These are phyloP conservation scores for Brassica juncea DNA, from an alignment of 345 rosid genomes.

Conservation along the genomic window DNA sequence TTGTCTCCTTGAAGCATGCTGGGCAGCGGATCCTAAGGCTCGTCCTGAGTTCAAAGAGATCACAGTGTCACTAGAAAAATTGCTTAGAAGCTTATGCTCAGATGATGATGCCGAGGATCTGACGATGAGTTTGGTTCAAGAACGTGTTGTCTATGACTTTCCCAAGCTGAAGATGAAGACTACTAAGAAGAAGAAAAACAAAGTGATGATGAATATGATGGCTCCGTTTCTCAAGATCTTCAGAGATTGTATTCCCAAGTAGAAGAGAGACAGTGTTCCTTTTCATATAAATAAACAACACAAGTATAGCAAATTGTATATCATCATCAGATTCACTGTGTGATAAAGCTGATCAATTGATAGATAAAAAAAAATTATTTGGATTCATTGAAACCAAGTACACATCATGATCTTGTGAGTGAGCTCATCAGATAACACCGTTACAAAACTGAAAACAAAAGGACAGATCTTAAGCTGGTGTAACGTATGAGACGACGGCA, in stretches of 20 bases:
- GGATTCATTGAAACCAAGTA: background rate
- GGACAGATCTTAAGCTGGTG: conserved; percentile 17
- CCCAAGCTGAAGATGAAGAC: conserved; percentile 20
- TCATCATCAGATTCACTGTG: background rate
- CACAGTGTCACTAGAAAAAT: conserved; percentile 33
- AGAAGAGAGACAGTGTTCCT: background rate
- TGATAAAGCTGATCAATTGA: background rate
- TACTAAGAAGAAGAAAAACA: conserved; percentile 24
- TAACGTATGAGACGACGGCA: conserved; percentile 76
- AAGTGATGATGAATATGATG: conserved; percentile 18
- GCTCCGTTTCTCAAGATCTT: conserved; percentile 29
- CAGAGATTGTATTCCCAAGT: conserved; percentile 31
- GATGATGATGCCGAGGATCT: conserved; percentile 8
- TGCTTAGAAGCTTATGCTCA: conserved; percentile 33
- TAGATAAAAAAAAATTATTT: background rate
- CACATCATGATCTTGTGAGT: background rate
- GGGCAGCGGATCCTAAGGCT: conserved; percentile 59
- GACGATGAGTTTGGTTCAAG: conserved; percentile 21
- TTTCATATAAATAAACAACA: background rate
- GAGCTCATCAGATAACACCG: conserved; percentile 7
- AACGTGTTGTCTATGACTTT: conserved; percentile 28
- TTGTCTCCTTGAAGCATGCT: conserved; percentile 56
- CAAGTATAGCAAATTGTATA: background rate
- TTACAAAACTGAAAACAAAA: background rate
- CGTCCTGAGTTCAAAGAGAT: conserved; percentile 70